Percentiles rank a stretch among this genome's conserved stretches.
phyloP scores from a whole-genome alignment of 2,329 filamentous ascomycete genomes.

The Exophiala viscosa region DNA sequence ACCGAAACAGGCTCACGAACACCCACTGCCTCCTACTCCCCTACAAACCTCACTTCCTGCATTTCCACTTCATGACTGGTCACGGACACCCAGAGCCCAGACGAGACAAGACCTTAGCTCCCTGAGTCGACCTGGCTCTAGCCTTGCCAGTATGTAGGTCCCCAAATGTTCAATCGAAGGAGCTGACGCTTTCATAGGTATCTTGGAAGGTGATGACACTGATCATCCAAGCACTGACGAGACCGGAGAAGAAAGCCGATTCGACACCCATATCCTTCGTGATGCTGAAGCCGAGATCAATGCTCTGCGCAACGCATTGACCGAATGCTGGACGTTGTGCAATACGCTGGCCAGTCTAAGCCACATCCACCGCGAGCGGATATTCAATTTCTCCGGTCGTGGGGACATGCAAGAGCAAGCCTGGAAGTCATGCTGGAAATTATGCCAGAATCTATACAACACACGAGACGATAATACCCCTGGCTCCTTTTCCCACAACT shows the following conservation, averaged over 20 bases:
- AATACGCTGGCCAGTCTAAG: constrained; percentile 84
- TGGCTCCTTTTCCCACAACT: constrained; percentile 44
- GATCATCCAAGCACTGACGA: constrained; percentile 30
- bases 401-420: constrained; percentile 80
- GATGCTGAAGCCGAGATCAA: constrained; percentile 57
- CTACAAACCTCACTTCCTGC: constrained; percentile 25
- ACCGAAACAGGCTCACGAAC: constrained; percentile 13
- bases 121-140: constrained; percentile 31
- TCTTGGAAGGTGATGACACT: constrained; percentile 33
- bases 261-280: constrained; percentile 32
- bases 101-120: constrained; percentile 31
- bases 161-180: constrained; percentile 52
- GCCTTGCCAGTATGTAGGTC: constrained; percentile 33
- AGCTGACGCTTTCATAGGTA: constrained; percentile 24
- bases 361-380: constrained; percentile 73
- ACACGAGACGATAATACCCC: constrained; percentile 69
- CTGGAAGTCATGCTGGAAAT: constrained; percentile 90
- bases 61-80: constrained; percentile 26
- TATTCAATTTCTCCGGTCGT: constrained; percentile 70
- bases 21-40: constrained; percentile 24
- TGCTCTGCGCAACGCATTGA: constrained; percentile 70
- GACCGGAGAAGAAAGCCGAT: constrained; percentile 15
- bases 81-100: constrained; percentile 28
- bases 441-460: constrained; percentile 86
- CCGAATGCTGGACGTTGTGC: constrained; percentile 90